Conservation (phyloP, 495 filamentous ascomycete species). For the Thermothielavioides terrestris region DNA sequence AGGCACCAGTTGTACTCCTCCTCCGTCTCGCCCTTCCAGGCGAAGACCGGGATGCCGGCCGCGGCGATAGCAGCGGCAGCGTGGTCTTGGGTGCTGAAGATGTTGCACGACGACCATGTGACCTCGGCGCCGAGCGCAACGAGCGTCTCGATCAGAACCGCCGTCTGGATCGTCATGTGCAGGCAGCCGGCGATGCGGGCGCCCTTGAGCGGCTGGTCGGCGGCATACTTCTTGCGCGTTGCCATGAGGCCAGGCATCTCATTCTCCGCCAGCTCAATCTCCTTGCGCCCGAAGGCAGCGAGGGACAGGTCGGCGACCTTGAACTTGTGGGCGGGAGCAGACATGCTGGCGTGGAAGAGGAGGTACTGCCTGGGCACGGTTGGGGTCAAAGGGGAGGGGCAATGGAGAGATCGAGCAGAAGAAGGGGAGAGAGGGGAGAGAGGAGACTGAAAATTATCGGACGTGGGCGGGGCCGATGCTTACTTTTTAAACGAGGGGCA, state of each 20-base stretch:
- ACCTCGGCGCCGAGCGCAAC: conserved; percentile 90
- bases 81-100: conserved; percentile 98
- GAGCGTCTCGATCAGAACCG: conserved; percentile 97
- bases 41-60: conserved; percentile 89
- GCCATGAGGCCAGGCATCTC: conserved; percentile 98
- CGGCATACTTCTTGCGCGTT: conserved; percentile 81
- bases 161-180: conserved; percentile 99
- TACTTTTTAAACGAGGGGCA: conserved; percentile 3
- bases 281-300: conserved; percentile 96
- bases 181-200: conserved; percentile 89
- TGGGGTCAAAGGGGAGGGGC: background rate
- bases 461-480: conserved; percentile 3
- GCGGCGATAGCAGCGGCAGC: conserved; percentile 96
- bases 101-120: conserved; percentile 98
- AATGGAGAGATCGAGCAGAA: background rate
- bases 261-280: conserved; percentile 98
- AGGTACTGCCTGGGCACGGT: background rate
- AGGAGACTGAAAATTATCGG: conserved; percentile 1
- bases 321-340: conserved; percentile 83
- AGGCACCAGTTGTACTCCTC: conserved; percentile 99
- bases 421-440: background rate
- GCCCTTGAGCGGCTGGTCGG: conserved; percentile 87
- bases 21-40: conserved; percentile 99
- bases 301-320: conserved; percentile 98
- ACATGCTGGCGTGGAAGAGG: conserved; percentile 32